A percentile compares a stretch with the other conserved stretches of the same genome.
These are phyloP conservation scores for Daphne laureola DNA, from an alignment of 441 rosid species.

Conservation along the genomic window DNA sequence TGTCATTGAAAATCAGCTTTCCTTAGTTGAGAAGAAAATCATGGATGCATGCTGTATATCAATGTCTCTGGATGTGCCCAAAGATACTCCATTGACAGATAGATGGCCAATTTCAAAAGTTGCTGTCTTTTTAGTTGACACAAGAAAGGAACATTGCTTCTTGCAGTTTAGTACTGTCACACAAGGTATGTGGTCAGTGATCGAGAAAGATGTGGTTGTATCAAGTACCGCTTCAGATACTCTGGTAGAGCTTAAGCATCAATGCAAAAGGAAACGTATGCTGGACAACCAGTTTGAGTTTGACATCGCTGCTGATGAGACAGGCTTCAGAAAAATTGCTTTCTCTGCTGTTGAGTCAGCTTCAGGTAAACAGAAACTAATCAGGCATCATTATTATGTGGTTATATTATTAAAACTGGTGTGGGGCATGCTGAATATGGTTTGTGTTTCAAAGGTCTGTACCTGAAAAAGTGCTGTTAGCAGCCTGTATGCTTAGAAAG, in stretches of 20 bases:
- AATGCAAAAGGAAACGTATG: constrained; percentile 31
- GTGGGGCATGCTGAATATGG: neutral
- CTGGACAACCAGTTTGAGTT: constrained; percentile 16
- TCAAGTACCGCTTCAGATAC: constrained; percentile 18
- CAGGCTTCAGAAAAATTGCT: constrained; percentile 41
- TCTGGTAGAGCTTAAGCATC: constrained; percentile 14
- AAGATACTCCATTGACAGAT: constrained; percentile 27
- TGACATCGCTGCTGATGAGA: constrained; percentile 29
- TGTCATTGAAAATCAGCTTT: constrained; percentile 36
- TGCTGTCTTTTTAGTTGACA: constrained; percentile 54
- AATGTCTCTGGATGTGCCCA: constrained; percentile 37
- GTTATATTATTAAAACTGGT: constrained; percentile 4
- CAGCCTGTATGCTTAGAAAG: too few species aligned
- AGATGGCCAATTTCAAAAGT: constrained; percentile 59
- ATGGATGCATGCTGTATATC: constrained; percentile 68
- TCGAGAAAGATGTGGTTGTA: constrained; percentile 48
- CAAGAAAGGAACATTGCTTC: constrained; percentile 38
- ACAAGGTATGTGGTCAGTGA: constrained; percentile 67
- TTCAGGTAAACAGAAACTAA: constrained; percentile 28
- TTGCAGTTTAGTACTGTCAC: constrained; percentile 44
- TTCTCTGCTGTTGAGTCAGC: constrained; percentile 58
- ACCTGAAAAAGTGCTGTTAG: too few species aligned
- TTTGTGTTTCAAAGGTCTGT: too few species aligned
- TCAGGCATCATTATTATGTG: constrained; percentile 6
- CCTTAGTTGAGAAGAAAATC: constrained; percentile 46